Evolutionary conservation across 2,329 filamentous ascomycete species (phyloP).

Genomic region (Gnomoniopsis smithogilvyi): DNA sequence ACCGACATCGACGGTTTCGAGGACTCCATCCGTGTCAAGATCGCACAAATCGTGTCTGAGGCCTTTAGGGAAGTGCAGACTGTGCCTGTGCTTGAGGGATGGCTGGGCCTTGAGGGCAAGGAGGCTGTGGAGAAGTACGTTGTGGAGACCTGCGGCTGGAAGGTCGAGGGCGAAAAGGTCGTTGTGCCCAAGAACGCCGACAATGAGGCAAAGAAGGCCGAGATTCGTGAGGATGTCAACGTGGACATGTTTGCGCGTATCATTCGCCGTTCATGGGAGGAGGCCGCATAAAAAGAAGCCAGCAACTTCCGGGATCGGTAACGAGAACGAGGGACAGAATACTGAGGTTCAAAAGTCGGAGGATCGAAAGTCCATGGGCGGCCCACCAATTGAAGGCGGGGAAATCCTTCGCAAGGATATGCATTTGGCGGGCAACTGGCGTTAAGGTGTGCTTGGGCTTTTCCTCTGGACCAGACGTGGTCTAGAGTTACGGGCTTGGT

Average conservation of each 20-base stretch:
- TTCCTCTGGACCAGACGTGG: conserved; percentile 5
- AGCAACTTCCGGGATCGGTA: no score
- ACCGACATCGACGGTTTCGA: conserved; percentile 95
- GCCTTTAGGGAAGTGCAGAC: conserved; percentile 68
- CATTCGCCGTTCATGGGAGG: conserved; percentile 82
- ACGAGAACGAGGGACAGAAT: not conserved
- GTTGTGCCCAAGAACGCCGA: conserved; percentile 89
- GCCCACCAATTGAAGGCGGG: not conserved
- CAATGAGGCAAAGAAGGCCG: conserved; percentile 93
- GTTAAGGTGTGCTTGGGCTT: conserved; percentile 5
- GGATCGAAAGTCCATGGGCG: not conserved
- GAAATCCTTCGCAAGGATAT: conserved; percentile 5
- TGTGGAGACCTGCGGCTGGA: conserved; percentile 83
- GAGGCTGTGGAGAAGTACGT: conserved; percentile 74
- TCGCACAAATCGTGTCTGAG: conserved; percentile 82
- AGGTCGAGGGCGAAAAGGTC: conserved; percentile 65
- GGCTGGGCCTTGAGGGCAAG: conserved; percentile 66
- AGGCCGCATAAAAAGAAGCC: conserved; percentile 53
- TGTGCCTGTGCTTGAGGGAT: conserved; percentile 65
- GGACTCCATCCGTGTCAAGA: conserved; percentile 85
- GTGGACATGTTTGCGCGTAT: conserved; percentile 82
- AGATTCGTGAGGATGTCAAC: conserved; percentile 93
- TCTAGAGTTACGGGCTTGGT: not conserved
- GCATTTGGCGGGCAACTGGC: conserved; percentile 10
- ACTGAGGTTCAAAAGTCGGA: not conserved